These are phyloP conservation scores for Suhomyces ambrosiae DNA, from an alignment of 1,139 yeast genomes.

Conservation along the genomic window DNA sequence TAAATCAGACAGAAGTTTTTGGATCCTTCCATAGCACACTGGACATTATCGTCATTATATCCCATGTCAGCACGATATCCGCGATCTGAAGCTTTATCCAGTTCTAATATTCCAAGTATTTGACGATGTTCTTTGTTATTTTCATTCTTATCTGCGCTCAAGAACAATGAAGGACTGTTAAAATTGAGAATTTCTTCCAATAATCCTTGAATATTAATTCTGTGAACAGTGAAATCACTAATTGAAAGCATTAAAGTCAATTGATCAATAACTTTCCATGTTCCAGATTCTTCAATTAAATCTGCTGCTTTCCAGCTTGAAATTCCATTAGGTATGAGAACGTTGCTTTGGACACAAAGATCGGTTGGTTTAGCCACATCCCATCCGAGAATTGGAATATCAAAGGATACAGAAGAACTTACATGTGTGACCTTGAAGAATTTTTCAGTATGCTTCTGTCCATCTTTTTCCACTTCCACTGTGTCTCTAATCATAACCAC, in stretches of 20 bases:
- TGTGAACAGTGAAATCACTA: conserved; percentile 38
- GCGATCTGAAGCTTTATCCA: not conserved
- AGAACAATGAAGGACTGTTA: conserved; percentile 7
- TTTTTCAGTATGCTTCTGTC: not conserved
- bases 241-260: conserved; percentile 37
- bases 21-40: conserved; percentile 34
- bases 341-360: conserved; percentile 20
- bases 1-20: conserved; percentile 27
- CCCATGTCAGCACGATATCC: conserved; percentile 18
- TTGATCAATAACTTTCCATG: conserved; percentile 28
- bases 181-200: conserved; percentile 23
- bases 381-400: conserved; percentile 25
- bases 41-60: conserved; percentile 32
- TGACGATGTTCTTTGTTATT: not conserved
- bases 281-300: conserved; percentile 14
- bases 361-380: conserved; percentile 18
- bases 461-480: conserved; percentile 9
- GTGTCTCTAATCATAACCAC: conserved; percentile 24
- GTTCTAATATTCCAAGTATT: conserved; percentile 4
- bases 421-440: conserved; percentile 26
- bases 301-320: conserved; percentile 25
- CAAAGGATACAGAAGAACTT: conserved; percentile 40
- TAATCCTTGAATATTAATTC: conserved; percentile 36
- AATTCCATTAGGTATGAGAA: conserved; percentile 31
- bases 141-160: not conserved